phyloP scores from a whole-genome alignment of 208 protist genomes.

The Acanthamoeba castellanii region DNA sequence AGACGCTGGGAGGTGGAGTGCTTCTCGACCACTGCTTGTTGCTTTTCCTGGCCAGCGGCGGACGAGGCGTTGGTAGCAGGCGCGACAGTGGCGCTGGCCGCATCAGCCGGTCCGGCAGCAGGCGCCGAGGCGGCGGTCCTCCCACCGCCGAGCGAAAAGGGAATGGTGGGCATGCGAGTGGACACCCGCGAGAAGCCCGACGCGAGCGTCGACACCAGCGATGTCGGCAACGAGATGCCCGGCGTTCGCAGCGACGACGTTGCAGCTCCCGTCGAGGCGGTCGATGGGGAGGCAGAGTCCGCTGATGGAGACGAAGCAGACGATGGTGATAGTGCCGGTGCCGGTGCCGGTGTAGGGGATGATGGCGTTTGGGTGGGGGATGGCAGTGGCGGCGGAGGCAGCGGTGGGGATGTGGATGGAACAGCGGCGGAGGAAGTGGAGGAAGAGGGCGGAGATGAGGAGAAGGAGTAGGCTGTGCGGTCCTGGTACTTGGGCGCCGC shows the following conservation, averaged over 20 bases:
- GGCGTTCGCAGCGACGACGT: neutral
- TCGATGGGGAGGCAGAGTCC: neutral
- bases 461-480: slow-evolving; percentile 27
- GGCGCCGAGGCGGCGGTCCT: neutral
- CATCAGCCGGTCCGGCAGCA: neutral
- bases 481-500: neutral
- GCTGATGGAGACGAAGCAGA: neutral
- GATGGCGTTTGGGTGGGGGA: neutral
- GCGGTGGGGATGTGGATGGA: neutral
- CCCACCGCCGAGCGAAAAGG: slow-evolving; percentile 11
- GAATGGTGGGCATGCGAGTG: slow-evolving; percentile 1
- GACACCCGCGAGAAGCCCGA: slow-evolving; percentile 14
- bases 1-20: neutral
- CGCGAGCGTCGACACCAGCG: neutral
- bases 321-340: neutral
- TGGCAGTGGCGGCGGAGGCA: neutral
- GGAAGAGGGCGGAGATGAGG: neutral
- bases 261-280: neutral
- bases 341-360: neutral
- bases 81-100: neutral
- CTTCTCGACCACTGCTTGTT: neutral
- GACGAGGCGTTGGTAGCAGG: neutral
- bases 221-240: neutral
- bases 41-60: neutral
- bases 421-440: neutral